phyloP scores from a whole-genome alignment of 2,329 filamentous ascomycete genomes.

The Exophiala sp. region DNA sequence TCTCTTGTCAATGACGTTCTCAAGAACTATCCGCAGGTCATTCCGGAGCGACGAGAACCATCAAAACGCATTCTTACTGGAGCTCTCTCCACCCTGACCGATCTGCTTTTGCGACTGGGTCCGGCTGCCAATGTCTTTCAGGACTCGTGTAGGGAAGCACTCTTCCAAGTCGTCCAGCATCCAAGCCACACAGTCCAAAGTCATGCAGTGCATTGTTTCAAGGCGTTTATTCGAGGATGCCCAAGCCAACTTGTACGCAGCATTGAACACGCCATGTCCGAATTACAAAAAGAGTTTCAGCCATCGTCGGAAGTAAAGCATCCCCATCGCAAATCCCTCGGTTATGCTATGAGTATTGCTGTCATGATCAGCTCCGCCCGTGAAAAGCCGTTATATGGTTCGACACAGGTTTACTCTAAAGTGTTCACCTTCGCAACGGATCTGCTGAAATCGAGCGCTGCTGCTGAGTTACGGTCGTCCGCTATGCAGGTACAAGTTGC shows the following conservation, averaged over 20 bases:
- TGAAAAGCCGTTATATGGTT: constrained; percentile 84
- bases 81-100: constrained; percentile 72
- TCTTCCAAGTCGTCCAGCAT: constrained; percentile 88
- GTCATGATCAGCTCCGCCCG: constrained; percentile 88
- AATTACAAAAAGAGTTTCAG: constrained; percentile 78
- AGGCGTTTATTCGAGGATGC: constrained; percentile 82
- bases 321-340: constrained; percentile 78
- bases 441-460: constrained; percentile 85
- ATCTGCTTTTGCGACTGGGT: constrained; percentile 74
- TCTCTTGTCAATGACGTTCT: constrained; percentile 81
- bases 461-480: constrained; percentile 84
- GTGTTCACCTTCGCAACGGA: constrained; percentile 89
- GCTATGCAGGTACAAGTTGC: constrained; percentile 96
- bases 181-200: constrained; percentile 96
- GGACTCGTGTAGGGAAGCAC: constrained; percentile 77
- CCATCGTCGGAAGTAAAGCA: constrained; percentile 50
- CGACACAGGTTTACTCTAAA: constrained; percentile 89
- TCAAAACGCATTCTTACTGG: constrained; percentile 80
- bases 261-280: constrained; percentile 95
- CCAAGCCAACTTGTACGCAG: constrained; percentile 88
- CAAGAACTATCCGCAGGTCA: constrained; percentile 87
- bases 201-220: constrained; percentile 79
- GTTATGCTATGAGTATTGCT: constrained; percentile 86
- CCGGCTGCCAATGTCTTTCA: constrained; percentile 76
- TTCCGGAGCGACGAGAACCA: constrained; percentile 84